A percentile compares a stretch with the other conserved stretches of the same genome.
Conservation (phyloP, 73 alveolate species). For the Paramecium pentaurelia region DNA sequence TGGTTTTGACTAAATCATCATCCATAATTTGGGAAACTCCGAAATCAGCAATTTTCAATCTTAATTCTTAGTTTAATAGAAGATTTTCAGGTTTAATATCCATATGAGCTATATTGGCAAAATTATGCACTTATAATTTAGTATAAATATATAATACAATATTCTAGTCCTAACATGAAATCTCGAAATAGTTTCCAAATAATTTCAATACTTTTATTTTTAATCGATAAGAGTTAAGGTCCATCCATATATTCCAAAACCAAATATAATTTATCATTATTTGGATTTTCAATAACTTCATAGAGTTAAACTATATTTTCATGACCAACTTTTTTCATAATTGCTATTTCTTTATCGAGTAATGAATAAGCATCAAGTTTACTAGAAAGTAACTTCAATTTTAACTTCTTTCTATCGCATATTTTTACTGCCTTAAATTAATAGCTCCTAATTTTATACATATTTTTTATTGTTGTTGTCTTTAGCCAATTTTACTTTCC, state of each 20-base stretch:
- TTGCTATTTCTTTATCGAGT: conserved; percentile 69
- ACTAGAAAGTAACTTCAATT: conserved; percentile 3
- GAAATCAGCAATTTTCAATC: conserved; percentile 62
- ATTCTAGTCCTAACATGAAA: conserved; percentile 51
- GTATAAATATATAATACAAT: background rate
- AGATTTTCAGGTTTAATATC: conserved; percentile 66
- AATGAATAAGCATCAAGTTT: conserved; percentile 54
- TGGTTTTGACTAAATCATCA: conserved; percentile 39
- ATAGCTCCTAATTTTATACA: background rate
- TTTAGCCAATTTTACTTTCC: conserved; percentile 58
- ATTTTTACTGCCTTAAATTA: conserved; percentile 34
- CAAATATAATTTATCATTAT: conserved; percentile 71
- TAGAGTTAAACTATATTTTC: conserved; percentile 67
- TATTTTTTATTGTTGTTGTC: background rate
- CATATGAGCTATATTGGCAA: conserved; percentile 62
- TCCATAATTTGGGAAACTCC: conserved; percentile 62
- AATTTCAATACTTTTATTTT: background rate
- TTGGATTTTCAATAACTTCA: conserved; percentile 79
- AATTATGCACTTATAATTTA: conserved; percentile 31
- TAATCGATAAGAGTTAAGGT: conserved; percentile 50
- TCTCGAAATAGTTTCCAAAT: conserved; percentile 40
- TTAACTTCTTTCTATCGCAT: conserved; percentile 49
- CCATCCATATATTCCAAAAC: conserved; percentile 74
- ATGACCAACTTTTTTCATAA: conserved; percentile 81
- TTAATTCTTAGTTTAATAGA: conserved; percentile 11